These are phyloP conservation scores for Alnus glutinosa DNA, from an alignment of 306 rosid species.

Conservation along the genomic window DNA sequence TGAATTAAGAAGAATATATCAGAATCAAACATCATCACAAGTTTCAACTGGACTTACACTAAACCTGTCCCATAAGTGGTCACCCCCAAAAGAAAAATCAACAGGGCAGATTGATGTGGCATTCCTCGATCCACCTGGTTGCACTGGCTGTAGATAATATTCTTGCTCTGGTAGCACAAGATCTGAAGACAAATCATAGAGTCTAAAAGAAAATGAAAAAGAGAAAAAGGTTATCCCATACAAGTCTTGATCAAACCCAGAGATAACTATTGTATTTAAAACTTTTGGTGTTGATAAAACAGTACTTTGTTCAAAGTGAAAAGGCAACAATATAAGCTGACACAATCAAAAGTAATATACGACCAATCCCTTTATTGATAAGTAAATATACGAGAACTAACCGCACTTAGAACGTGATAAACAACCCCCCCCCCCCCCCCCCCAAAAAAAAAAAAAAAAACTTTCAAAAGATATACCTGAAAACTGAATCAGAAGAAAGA, in stretches of 20 bases:
- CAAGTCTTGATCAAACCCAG: slow-evolving; percentile 10
- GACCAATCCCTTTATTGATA: not conserved
- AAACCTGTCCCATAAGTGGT: slow-evolving; percentile 93
- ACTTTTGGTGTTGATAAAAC: not conserved
- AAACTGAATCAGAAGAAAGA: slow-evolving; percentile 92
- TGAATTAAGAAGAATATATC: not conserved
- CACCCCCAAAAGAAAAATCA: slow-evolving; percentile 92
- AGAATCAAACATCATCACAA: slow-evolving; percentile 18
- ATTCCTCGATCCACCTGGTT: slow-evolving; percentile 70
- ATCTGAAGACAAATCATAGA: slow-evolving; percentile 81
- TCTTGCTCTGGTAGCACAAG: slow-evolving; percentile 90
- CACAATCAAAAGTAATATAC: not conserved
- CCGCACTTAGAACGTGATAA: not conserved
- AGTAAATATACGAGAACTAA: too few relatives aligned
- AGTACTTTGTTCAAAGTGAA: not conserved
- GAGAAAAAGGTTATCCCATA: slow-evolving; percentile 4
- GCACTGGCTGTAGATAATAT: slow-evolving; percentile 83
- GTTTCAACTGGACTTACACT: slow-evolving; percentile 63
- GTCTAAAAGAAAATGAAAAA: slow-evolving; percentile 53
- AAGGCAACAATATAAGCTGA: not conserved
- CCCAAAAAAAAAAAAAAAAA: not conserved
- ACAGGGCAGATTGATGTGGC: slow-evolving; percentile 89
- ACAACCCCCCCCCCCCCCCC: not conserved
- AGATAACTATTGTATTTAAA: not conserved
- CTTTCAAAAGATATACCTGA: slow-evolving; percentile 50